These are phyloP conservation scores for Cephaloascus albidus DNA, from an alignment of 805 yeast species.

Conservation along the genomic window DNA sequence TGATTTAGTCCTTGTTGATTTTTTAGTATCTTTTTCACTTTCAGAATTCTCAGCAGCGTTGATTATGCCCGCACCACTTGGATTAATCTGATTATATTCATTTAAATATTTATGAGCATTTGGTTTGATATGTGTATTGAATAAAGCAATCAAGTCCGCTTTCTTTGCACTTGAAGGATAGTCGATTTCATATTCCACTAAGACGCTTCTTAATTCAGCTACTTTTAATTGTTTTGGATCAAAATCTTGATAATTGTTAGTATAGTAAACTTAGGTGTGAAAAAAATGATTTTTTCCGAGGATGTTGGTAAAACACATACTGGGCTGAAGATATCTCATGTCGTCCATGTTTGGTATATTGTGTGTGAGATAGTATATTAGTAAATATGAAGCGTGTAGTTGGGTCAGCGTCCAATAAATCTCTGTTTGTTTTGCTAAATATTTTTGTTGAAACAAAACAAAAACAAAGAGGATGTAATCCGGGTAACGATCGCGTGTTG, in stretches of 20 bases:
- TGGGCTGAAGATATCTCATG: slow-evolving; percentile 22
- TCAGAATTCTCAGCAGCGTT: slow-evolving; percentile 15
- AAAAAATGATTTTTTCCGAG: neutral
- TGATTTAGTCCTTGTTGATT: slow-evolving; percentile 7
- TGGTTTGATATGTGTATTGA: slow-evolving; percentile 43
- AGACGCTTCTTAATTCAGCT: slow-evolving; percentile 58
- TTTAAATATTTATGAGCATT: slow-evolving; percentile 30
- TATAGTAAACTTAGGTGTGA: neutral
- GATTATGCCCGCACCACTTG: slow-evolving; percentile 24
- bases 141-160: slow-evolving; percentile 51
- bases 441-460: too few relatives aligned
- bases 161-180: slow-evolving; percentile 63
- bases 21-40: slow-evolving; percentile 6
- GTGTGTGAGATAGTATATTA: too few relatives aligned
- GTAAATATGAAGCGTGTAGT: too few relatives aligned
- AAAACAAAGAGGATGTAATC: too few relatives aligned
- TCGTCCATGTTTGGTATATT: too few relatives aligned
- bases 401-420: too few relatives aligned
- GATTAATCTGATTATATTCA: slow-evolving; percentile 11
- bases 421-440: too few relatives aligned
- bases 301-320: slow-evolving; percentile 8
- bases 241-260: slow-evolving; percentile 38
- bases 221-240: slow-evolving; percentile 59
- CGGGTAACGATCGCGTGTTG: too few relatives aligned
- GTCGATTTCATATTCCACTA: slow-evolving; percentile 52